phyloP scores from a whole-genome alignment of 495 filamentous ascomycete genomes.

The Neurospora sp. region DNA sequence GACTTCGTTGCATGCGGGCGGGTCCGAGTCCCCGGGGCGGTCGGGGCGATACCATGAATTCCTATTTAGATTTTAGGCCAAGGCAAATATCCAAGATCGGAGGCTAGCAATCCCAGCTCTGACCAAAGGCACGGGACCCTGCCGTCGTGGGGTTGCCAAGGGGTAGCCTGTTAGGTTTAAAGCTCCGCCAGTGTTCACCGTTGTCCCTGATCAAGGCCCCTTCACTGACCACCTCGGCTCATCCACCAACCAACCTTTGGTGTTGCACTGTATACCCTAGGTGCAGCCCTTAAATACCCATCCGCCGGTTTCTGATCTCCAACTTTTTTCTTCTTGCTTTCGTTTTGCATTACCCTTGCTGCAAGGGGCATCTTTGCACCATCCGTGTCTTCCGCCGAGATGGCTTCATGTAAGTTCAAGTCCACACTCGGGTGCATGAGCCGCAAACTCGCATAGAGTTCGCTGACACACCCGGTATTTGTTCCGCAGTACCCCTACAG shows the following conservation, averaged over 20 bases:
- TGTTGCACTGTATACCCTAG: not conserved
- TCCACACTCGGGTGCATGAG: not conserved
- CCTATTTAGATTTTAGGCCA: not conserved
- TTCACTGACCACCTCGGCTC: not conserved
- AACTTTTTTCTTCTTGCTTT: not conserved
- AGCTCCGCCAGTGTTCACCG: not conserved
- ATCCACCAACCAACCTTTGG: not conserved
- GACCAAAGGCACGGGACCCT: not conserved
- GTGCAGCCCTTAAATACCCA: not conserved
- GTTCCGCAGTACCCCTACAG: constrained; percentile 23
- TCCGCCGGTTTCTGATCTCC: not conserved
- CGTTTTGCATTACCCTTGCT: not conserved
- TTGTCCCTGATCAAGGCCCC: not conserved
- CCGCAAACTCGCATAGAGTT: not conserved
- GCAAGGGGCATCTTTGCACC: not conserved
- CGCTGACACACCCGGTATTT: not conserved
- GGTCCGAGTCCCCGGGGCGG: not conserved
- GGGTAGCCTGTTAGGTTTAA: not conserved
- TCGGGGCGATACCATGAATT: not conserved
- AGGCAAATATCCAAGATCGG: not conserved
- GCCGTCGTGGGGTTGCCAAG: not conserved
- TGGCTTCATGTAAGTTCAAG: constrained; percentile 5
- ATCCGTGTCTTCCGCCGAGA: not conserved
- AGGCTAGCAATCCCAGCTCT: not conserved
- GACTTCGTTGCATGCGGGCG: not conserved